Evolutionary conservation across 2,329 filamentous ascomycete species (phyloP).

Genomic region (Pestalotiopsis sp.): DNA sequence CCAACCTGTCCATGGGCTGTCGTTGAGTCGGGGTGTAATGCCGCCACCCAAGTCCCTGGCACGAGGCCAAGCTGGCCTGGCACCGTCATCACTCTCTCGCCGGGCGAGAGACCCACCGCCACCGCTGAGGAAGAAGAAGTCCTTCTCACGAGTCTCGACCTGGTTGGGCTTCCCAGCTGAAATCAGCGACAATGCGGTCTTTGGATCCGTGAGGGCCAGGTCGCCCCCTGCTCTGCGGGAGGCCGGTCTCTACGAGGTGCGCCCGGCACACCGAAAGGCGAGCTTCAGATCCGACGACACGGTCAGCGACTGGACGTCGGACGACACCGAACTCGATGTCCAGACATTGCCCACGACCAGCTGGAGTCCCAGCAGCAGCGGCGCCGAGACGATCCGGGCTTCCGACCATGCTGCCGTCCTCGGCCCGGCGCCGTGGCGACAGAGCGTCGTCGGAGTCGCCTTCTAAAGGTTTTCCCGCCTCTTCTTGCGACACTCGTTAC

Average conservation of each 20-base stretch:
- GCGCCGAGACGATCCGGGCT: slow-evolving; percentile 41
- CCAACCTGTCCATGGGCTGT: slow-evolving; percentile 30
- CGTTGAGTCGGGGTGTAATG: slow-evolving; percentile 24
- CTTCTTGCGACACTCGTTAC: background rate
- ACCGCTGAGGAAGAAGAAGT: slow-evolving; percentile 65
- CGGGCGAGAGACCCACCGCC: slow-evolving; percentile 43
- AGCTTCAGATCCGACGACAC: slow-evolving; percentile 49
- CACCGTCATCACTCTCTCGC: slow-evolving; percentile 15
- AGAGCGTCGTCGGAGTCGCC: slow-evolving; percentile 13
- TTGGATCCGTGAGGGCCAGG: slow-evolving; percentile 55
- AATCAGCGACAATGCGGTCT: slow-evolving; percentile 37
- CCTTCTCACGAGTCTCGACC: slow-evolving; percentile 60
- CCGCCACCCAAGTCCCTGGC: slow-evolving; percentile 20
- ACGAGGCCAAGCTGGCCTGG: background rate
- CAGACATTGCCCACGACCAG: slow-evolving; percentile 44
- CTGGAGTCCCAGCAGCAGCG: slow-evolving; percentile 43
- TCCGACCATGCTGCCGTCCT: slow-evolving; percentile 32
- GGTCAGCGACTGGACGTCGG: slow-evolving; percentile 51
- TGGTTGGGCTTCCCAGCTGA: slow-evolving; percentile 53
- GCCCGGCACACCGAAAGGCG: slow-evolving; percentile 36
- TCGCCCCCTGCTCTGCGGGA: slow-evolving; percentile 50
- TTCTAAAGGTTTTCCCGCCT: background rate
- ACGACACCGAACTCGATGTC: slow-evolving; percentile 34
- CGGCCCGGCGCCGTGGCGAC: slow-evolving; percentile 14
- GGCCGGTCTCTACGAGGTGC: slow-evolving; percentile 61